Evolutionary conservation across 306 rosid species (phyloP), one percentile per base, ranked within the genome.

Genomic region (Cucurbita maxima): DNA sequence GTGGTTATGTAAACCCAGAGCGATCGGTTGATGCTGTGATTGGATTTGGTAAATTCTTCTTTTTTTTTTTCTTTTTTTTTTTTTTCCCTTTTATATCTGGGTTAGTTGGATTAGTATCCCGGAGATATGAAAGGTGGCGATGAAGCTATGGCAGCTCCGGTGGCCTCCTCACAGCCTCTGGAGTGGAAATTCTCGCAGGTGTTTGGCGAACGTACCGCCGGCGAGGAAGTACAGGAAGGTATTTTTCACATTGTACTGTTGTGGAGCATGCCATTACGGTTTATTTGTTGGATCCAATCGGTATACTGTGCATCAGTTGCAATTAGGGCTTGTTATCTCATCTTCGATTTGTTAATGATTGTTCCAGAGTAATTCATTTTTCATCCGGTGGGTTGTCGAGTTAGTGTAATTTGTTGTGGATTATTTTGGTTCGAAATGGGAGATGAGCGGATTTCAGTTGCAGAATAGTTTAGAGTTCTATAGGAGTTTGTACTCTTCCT

Each of bases 141-240:
- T 84, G 99, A 84, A 83, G 96, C 83, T 82, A 84, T 84, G 71
- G 84, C 81, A 83, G 92, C 96, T 88, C 84, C 96, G 81, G 88
- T 76, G 75, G 92, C 86, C 52, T 89, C 90, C 22, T 83, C 87
- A 19, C 86, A 80, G 82, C 87, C 87, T 75, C 83, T 95, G 84
- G 99, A 95, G 71, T 95, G 99, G 99, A 95, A 91, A 87, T 95
- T 95, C 86, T 91, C 99, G 11, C 99, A 95, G 87, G 99, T 95
- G 12, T 95, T 95, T 61, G 99, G 99, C 16, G 99, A 95, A 82
- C 96, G 99, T 34, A 73, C 97, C 53, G 99, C 91, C 58, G 99
- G 99, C 25, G 99, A 95, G 76, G 99, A 95, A 82, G 99, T 95
- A 63, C 99, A 95, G 85, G 99, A 95, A 95, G 99, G 99, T 95